Conservation (phyloP, 371 early-diverging fungal genomes). For the Mucor mucedo region DNA sequence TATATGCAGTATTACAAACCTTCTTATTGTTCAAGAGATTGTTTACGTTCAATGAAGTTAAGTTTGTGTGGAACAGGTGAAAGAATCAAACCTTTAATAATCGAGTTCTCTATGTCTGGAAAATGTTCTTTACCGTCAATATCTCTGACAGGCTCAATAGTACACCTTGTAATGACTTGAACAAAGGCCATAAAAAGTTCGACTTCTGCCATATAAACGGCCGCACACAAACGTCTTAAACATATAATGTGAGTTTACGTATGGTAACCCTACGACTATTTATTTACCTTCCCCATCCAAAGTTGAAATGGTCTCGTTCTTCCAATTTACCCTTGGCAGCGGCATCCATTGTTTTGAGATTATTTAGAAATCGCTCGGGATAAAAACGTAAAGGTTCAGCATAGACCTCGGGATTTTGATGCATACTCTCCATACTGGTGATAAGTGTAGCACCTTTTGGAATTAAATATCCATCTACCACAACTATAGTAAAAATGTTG, state of each 20-base stretch:
- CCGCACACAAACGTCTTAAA: constrained; percentile 23
- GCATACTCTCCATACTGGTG: constrained; percentile 17
- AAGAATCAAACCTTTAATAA: not conserved
- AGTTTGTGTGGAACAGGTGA: constrained; percentile 5
- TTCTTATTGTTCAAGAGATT: too few relatives aligned
- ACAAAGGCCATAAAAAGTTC: constrained; percentile 12
- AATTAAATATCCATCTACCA: constrained; percentile 18
- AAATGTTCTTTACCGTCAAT: not conserved
- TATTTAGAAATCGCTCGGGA: constrained; percentile 22
- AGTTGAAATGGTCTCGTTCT: constrained; percentile 21
- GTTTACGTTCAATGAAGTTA: not conserved
- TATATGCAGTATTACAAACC: too few relatives aligned
- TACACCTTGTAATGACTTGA: constrained; percentile 2
- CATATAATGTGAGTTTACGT: too few relatives aligned
- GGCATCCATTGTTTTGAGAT: constrained; percentile 11
- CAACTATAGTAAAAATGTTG: not conserved
- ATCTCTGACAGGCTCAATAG: constrained; percentile 2
- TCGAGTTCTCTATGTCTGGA: not conserved
- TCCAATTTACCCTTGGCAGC: constrained; percentile 20
- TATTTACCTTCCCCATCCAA: constrained; percentile 32
- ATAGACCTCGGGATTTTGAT: constrained; percentile 16
- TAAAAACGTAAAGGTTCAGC: constrained; percentile 14
- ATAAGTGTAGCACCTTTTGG: constrained; percentile 8
- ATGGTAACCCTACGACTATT: too few relatives aligned
- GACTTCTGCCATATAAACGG: constrained; percentile 14